Evolutionary conservation across 305 asterid genomes (phyloP), one percentile per base, ranked within the genome.

Genomic region (Stenogyne calaminthoides): DNA sequence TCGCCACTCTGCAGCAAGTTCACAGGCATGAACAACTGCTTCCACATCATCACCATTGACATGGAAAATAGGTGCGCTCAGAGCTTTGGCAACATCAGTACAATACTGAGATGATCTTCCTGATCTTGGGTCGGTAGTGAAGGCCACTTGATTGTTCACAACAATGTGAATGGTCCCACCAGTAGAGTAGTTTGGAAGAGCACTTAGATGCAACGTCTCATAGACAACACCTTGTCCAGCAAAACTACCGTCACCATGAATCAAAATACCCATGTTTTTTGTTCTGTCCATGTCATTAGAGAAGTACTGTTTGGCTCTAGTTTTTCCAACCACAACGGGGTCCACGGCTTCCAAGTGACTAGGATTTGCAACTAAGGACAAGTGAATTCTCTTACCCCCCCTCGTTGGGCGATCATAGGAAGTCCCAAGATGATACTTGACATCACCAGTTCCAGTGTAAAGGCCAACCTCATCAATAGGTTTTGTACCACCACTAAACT

Each of bases 1-100:
- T 71, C 97, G 91, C 98, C 98, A 94, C 83, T 89, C 98, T 34
- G 96, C 98, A 42, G 98, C 98, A 83, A 94, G 98, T 81, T 94
- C 98, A 73, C 98, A 94, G 58, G 81, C 97, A 85, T 87, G 90
- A 79, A 84, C 97, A 71, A 94, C 98, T 44, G 98, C 96, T 84
- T 94, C 98, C 29, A 94, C 91, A 47, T 94, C 97, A 78, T 94
- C 98, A 70, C 98, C 98, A 78, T 94, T 91, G 78, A 94, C 97
- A 76, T 91, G 98, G 83, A 94, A 91, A 79, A 94, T 94, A 19
- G 97, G 98, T 67, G 89, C 88, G 73, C 89, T 84, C 70, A 94
- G 78, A 77, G 97, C 97, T 85, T 94, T 94, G 76, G 98, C 98
- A 80, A 91, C 98, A 84, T 94, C 97, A 18, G 98, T 94, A 82